Evolutionary conservation across 441 rosid genomes (phyloP).

Genomic region (Populus hybrid): DNA sequence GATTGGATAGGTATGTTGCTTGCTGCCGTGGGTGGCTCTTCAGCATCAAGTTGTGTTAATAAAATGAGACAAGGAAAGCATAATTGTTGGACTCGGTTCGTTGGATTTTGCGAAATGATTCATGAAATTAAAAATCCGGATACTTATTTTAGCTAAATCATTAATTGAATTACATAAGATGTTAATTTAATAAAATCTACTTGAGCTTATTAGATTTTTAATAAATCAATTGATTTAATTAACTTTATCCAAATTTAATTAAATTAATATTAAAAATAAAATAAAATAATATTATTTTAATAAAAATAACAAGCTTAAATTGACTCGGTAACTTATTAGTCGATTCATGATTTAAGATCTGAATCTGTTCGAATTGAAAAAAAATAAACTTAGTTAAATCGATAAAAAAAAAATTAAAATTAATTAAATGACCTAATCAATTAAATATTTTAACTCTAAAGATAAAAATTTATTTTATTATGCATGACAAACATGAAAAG

Average conservation of each 20-base stretch:
- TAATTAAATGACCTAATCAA: fast-evolving
- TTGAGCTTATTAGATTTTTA: too few relatives aligned
- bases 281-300: fast-evolving
- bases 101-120: background rate
- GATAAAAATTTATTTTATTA: too few relatives aligned
- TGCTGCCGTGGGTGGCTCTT: background rate
- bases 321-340: too few relatives aligned
- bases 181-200: background rate
- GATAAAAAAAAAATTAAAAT: too few relatives aligned
- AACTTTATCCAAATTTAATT: too few relatives aligned
- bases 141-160: background rate
- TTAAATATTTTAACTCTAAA: too few relatives aligned
- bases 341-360: fast-evolving
- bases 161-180: too few relatives aligned
- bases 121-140: background rate
- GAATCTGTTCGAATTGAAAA: fast-evolving
- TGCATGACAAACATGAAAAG: too few relatives aligned
- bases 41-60: background rate
- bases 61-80: background rate
- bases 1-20: background rate
- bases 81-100: background rate
- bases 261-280: too few relatives aligned
- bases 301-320: too few relatives aligned
- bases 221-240: too few relatives aligned
- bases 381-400: too few relatives aligned